phyloP scores from a whole-genome alignment of 1,284 basidiomycete species.

The Leccinum pachyderme region DNA sequence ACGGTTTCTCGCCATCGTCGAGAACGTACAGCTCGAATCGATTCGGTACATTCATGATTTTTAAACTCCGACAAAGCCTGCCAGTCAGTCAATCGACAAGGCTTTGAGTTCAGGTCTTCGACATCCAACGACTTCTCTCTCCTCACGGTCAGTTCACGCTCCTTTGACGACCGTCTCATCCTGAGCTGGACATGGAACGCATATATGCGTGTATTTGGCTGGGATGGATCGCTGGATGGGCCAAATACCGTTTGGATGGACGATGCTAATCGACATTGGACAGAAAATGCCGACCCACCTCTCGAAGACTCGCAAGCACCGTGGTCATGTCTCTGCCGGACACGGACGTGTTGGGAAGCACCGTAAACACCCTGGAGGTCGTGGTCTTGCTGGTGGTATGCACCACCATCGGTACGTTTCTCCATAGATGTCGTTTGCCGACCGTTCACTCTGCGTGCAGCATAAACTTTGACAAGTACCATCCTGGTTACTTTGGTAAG shows the following conservation, averaged over 20 bases:
- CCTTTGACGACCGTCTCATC: constrained; percentile 21
- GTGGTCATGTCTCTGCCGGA: constrained; percentile 98
- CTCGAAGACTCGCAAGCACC: constrained; percentile 97
- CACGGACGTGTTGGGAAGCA: constrained; percentile 99
- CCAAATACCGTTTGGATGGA: constrained; percentile 30
- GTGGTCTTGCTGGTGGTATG: constrained; percentile 99
- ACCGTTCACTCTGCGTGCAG: constrained; percentile 35
- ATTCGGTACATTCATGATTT: constrained; percentile 86
- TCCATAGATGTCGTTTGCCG: neutral
- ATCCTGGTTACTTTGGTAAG: constrained; percentile 99
- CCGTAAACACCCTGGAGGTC: constrained; percentile 99
- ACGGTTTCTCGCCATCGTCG: constrained; percentile 91
- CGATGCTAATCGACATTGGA: constrained; percentile 32
- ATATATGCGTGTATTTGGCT: constrained; percentile 23
- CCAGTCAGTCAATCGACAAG: constrained; percentile 3
- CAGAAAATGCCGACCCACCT: constrained; percentile 90
- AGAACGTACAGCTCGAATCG: constrained; percentile 91
- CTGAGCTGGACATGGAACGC: constrained; percentile 23
- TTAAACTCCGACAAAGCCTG: constrained; percentile 28
- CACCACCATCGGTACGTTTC: constrained; percentile 92
- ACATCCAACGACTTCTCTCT: constrained; percentile 47
- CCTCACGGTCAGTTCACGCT: constrained; percentile 62
- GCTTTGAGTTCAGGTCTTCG: constrained; percentile 32
- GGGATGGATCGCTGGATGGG: constrained; percentile 50
- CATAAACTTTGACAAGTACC: constrained; percentile 92